Percentiles rank a stretch among this genome's conserved stretches.
Conservation (phyloP, 108 stramenopile genomes). For the Nannochloropsis gaditana region DNA sequence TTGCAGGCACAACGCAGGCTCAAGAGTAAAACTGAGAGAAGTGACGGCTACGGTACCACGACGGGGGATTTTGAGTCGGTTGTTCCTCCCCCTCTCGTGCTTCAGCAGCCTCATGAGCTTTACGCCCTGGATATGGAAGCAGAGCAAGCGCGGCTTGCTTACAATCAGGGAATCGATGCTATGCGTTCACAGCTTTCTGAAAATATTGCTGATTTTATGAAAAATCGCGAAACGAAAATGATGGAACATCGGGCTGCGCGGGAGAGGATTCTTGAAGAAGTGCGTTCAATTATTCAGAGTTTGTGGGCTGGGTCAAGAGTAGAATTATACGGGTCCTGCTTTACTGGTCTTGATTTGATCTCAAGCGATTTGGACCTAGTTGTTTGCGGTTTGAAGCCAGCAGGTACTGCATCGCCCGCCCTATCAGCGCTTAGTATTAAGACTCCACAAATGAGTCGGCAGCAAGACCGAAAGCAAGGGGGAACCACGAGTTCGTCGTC, state of each 20-base stretch:
- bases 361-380: constrained; percentile 46
- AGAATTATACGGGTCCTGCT: constrained; percentile 43
- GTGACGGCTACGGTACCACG: background rate
- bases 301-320: constrained; percentile 39
- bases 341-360: constrained; percentile 42
- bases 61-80: background rate
- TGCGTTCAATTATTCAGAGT: constrained; percentile 29
- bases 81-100: background rate
- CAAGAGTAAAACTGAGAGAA: background rate
- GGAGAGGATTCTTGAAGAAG: background rate
- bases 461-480: background rate
- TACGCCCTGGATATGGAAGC: constrained; percentile 5
- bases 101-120: background rate
- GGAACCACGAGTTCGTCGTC: background rate
- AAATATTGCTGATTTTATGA: background rate
- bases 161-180: background rate
- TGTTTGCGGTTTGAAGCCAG: constrained; percentile 34
- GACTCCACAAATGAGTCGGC: background rate
- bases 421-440: too few species aligned
- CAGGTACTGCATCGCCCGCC: background rate
- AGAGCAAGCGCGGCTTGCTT: background rate
- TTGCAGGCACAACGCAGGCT: background rate
- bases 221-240: background rate
- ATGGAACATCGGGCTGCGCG: background rate
- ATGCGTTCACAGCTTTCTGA: background rate